Evolutionary conservation across 192 early-diverging fungal species (phyloP).

Genomic region (Coemansia erecta): DNA sequence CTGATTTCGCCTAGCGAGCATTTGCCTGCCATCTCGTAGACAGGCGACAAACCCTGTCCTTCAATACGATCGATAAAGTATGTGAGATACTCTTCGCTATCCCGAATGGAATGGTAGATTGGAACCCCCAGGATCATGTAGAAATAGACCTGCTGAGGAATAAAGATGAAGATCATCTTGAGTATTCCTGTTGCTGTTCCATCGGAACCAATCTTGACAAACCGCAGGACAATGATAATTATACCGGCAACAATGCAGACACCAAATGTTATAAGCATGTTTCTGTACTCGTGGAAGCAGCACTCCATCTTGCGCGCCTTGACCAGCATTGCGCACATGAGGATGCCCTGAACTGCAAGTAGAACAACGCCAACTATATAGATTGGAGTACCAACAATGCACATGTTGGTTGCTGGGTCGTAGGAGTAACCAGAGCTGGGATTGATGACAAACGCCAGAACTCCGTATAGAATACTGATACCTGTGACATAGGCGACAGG

Average conservation of each 20-base stretch:
- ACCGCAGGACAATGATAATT: slow-evolving; percentile 19
- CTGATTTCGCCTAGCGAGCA: slow-evolving; percentile 36
- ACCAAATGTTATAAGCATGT: slow-evolving; percentile 14
- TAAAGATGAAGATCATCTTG: slow-evolving; percentile 23
- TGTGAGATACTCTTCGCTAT: slow-evolving; percentile 18
- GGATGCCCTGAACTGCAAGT: slow-evolving; percentile 21
- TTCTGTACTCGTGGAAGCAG: slow-evolving; percentile 37
- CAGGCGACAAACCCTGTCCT: slow-evolving; percentile 24
- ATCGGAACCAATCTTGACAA: slow-evolving; percentile 18
- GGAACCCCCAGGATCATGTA: slow-evolving; percentile 30
- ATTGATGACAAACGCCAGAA: slow-evolving; percentile 26
- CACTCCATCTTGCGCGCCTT: slow-evolving; percentile 34
- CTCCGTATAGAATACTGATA: slow-evolving; percentile 14
- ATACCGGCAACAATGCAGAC: slow-evolving; percentile 20
- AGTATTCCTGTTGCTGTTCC: slow-evolving; percentile 16
- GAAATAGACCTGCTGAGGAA: slow-evolving; percentile 45
- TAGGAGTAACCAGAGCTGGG: slow-evolving; percentile 22
- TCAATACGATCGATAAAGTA: slow-evolving; percentile 26
- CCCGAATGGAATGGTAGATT: slow-evolving; percentile 19
- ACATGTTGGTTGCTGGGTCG: slow-evolving; percentile 17
- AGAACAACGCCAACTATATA: slow-evolving; percentile 28
- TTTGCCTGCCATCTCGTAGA: slow-evolving; percentile 37
- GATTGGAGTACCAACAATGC: slow-evolving; percentile 17
- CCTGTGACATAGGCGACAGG: slow-evolving; percentile 23
- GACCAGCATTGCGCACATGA: slow-evolving; percentile 19